These are phyloP conservation scores for Beta corolliflora DNA, from an alignment of 179 eudicot species.

Conservation along the genomic window DNA sequence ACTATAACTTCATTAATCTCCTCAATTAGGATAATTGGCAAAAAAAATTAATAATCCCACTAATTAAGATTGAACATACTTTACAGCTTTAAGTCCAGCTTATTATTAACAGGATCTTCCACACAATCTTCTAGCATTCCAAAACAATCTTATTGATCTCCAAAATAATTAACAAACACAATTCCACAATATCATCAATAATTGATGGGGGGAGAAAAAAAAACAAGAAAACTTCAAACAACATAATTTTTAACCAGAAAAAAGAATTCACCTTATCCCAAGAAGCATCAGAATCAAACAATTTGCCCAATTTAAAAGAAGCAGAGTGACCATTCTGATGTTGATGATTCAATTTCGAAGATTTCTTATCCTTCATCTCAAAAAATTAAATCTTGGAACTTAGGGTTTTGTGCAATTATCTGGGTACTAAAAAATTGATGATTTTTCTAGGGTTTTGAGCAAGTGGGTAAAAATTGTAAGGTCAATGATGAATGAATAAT, in stretches of 20 bases:
- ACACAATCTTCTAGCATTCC: not conserved
- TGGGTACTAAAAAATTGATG: not conserved
- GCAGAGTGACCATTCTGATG: slow-evolving; percentile 68
- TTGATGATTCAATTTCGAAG: slow-evolving; percentile 45
- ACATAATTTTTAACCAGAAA: not conserved
- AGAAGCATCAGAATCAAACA: slow-evolving; percentile 90
- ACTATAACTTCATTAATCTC: not conserved
- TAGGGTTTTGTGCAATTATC: slow-evolving; percentile 1
- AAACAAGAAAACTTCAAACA: not conserved
- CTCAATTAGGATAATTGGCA: not conserved
- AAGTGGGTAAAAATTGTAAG: not conserved
- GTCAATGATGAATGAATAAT: not conserved
- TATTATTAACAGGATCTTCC: not conserved
- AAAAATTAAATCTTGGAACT: not conserved
- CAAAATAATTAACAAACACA: slow-evolving; percentile 14
- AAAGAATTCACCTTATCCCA: slow-evolving; percentile 76
- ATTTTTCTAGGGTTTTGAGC: slow-evolving; percentile 26
- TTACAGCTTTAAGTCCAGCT: not conserved
- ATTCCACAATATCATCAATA: not conserved
- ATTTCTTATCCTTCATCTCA: slow-evolving; percentile 54
- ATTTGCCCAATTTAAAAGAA: slow-evolving; percentile 70
- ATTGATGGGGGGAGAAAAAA: not conserved
- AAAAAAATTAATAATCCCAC: not conserved
- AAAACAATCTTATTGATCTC: not conserved
- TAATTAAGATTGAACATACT: not conserved